phyloP scores from a whole-genome alignment of 768 basidiomycete genomes.

The Tulasnella sp. region DNA sequence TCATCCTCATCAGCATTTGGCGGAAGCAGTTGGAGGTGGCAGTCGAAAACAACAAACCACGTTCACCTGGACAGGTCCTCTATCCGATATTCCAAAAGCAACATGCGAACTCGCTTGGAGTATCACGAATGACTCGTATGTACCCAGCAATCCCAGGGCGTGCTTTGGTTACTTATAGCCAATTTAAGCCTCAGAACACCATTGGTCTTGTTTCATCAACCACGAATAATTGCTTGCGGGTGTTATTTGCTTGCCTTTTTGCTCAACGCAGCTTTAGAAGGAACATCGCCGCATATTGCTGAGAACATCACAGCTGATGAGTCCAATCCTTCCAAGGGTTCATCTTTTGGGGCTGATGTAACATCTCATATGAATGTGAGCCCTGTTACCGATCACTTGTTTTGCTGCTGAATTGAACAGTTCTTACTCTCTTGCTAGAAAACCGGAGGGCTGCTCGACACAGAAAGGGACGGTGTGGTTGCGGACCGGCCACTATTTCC shows the following conservation, averaged over 20 bases:
- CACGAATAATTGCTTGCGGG: conserved; percentile 60
- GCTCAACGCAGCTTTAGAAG: background rate
- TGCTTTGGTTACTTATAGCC: conserved; percentile 4
- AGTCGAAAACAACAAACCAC: conserved; percentile 18
- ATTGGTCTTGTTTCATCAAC: conserved; percentile 54
- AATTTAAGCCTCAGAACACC: conserved; percentile 58
- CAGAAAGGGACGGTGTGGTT: too few species aligned
- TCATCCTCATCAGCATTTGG: conserved; percentile 62
- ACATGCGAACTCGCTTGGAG: conserved; percentile 63
- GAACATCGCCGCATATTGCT: too few species aligned
- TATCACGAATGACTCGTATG: conserved; percentile 75
- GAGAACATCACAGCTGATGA: too few species aligned
- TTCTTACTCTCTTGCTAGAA: too few species aligned
- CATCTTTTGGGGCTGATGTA: too few species aligned
- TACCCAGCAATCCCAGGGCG: conserved; percentile 17
- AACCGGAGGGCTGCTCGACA: too few species aligned
- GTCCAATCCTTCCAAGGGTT: too few species aligned
- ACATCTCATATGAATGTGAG: too few species aligned
- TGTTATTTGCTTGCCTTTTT: conserved; percentile 53
- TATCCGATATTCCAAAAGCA: conserved; percentile 30
- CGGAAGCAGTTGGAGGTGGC: conserved; percentile 51
- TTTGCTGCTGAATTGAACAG: too few species aligned
- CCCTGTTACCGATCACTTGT: too few species aligned
- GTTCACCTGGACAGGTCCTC: conserved; percentile 25
- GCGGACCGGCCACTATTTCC: too few species aligned